phyloP scores from a whole-genome alignment of 345 rosid species.

The Syzygium aqueum region DNA sequence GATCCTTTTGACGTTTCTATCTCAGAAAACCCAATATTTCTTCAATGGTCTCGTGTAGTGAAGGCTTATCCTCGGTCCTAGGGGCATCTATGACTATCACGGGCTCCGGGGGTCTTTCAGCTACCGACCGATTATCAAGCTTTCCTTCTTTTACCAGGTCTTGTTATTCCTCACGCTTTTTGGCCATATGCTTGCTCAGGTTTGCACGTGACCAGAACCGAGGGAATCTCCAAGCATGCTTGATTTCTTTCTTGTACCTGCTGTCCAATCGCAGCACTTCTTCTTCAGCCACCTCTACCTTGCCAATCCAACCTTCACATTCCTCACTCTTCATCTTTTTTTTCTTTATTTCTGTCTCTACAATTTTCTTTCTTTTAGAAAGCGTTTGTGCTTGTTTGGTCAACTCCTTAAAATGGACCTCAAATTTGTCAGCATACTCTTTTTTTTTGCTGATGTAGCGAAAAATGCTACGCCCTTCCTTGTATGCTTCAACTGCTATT shows the following conservation, averaged over 20 bases:
- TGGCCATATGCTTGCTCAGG: conserved; percentile 3
- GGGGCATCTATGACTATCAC: conserved; percentile 6
- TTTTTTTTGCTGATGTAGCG: neutral
- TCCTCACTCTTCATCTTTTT: neutral
- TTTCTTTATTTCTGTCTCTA: neutral
- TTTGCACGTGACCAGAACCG: neutral
- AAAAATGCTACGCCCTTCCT: neutral
- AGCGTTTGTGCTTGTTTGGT: neutral
- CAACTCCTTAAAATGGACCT: neutral
- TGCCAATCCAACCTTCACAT: neutral
- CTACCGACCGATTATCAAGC: conserved; percentile 3
- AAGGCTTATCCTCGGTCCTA: conserved; percentile 1
- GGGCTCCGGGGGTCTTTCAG: conserved; percentile 8
- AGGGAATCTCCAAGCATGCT: neutral
- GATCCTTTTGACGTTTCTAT: conserved; percentile 2
- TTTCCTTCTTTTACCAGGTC: conserved; percentile 3
- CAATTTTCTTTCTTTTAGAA: neutral
- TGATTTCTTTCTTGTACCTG: neutral
- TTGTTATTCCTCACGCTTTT: neutral
- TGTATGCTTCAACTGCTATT: neutral
- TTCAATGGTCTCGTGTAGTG: neutral
- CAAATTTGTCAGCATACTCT: neutral
- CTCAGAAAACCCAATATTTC: conserved; percentile 1
- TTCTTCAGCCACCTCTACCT: neutral
- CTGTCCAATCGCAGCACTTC: neutral